Conservation (phyloP, 2,329 filamentous ascomycete species). For the Arthrobotrys entomopaga region DNA sequence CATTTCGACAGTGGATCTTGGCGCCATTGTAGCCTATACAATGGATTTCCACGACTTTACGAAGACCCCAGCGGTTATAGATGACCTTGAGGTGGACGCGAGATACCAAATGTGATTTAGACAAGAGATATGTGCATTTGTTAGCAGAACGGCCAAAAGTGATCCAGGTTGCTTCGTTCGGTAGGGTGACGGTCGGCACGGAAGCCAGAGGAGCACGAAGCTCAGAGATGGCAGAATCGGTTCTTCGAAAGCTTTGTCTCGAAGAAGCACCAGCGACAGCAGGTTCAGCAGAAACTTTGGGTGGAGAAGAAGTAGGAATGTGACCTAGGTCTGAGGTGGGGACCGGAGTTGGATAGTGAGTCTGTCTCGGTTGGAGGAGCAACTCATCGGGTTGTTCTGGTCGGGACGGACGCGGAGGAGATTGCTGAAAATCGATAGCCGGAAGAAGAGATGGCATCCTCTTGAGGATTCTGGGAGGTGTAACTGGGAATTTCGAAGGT, state of each 20-base stretch:
- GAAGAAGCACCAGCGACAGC: not conserved
- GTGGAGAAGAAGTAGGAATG: slow-evolving; percentile 87
- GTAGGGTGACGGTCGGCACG: slow-evolving; percentile 83
- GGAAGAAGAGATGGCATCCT: slow-evolving; percentile 76
- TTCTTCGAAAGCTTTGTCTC: slow-evolving; percentile 69
- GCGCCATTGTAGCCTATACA: slow-evolving; percentile 97
- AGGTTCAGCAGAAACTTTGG: not conserved
- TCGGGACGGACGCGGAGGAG: slow-evolving; percentile 76
- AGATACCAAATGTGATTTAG: slow-evolving; percentile 89
- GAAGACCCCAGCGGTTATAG: slow-evolving; percentile 76
- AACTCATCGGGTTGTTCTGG: slow-evolving; percentile 72
- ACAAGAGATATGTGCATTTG: slow-evolving; percentile 94
- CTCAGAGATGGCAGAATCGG: slow-evolving; percentile 75
- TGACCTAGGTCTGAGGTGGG: slow-evolving; percentile 88
- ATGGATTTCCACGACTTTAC: slow-evolving; percentile 83
- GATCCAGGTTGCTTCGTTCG: slow-evolving; percentile 80
- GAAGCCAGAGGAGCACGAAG: slow-evolving; percentile 80
- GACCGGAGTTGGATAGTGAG: slow-evolving; percentile 86
- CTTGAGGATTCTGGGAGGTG: slow-evolving; percentile 65
- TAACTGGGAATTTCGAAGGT: slow-evolving; percentile 25
- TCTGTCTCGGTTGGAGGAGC: slow-evolving; percentile 59
- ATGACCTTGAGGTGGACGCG: slow-evolving; percentile 90
- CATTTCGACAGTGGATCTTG: slow-evolving; percentile 89
- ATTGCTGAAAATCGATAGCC: slow-evolving; percentile 75
- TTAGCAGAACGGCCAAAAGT: slow-evolving; percentile 93